Conservation (phyloP, 2,329 filamentous ascomycete genomes). For the Aspergillus sp. region DNA sequence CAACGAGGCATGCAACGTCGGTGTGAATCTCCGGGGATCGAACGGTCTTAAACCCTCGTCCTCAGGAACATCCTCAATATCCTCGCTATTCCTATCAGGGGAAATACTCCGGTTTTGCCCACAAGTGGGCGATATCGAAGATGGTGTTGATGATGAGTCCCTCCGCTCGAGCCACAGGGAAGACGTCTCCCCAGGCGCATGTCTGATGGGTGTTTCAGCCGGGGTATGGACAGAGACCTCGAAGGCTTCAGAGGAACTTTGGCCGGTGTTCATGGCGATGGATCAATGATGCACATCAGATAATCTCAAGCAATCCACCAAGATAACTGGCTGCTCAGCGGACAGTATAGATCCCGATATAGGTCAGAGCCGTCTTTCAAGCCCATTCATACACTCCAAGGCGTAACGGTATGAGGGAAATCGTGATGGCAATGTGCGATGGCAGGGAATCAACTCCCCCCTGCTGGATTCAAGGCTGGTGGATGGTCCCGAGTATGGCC, state of each 20-base stretch:
- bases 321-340: too few species aligned
- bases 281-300: neutral
- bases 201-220: slow-evolving; percentile 52
- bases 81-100: slow-evolving; percentile 32
- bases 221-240: slow-evolving; percentile 62
- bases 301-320: neutral
- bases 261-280: slow-evolving; percentile 27
- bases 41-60: slow-evolving; percentile 67
- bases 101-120: slow-evolving; percentile 41
- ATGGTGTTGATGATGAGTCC: slow-evolving; percentile 59
- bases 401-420: too few species aligned
- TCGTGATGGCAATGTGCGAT: too few species aligned
- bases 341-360: too few species aligned
- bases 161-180: slow-evolving; percentile 58
- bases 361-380: too few species aligned
- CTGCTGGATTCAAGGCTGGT: too few species aligned
- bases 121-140: slow-evolving; percentile 53
- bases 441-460: too few species aligned
- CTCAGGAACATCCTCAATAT: slow-evolving; percentile 30
- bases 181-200: slow-evolving; percentile 41
- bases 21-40: slow-evolving; percentile 88
- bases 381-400: too few species aligned
- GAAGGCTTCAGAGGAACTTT: slow-evolving; percentile 20
- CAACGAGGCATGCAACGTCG: slow-evolving; percentile 85
- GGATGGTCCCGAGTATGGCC: too few species aligned